Evolutionary conservation across 768 basidiomycete genomes (phyloP).

Genomic region (Serendipita sp.): DNA sequence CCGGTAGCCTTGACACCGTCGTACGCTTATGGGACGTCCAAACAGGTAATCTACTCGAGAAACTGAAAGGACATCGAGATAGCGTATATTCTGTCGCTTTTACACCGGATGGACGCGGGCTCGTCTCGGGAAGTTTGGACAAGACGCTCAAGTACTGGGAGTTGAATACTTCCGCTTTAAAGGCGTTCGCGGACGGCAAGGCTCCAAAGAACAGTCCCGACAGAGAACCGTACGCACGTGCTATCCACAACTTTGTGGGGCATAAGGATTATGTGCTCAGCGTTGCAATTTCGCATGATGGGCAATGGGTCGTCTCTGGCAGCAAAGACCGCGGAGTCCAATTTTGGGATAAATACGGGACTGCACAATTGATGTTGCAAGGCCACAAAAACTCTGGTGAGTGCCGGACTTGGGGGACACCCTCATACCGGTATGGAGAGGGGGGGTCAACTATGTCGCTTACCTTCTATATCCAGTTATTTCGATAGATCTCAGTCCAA

Average conservation of each 20-base stretch:
- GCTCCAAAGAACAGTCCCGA: constrained; percentile 21
- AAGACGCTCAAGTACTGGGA: constrained; percentile 84
- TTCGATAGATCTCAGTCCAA: constrained; percentile 50
- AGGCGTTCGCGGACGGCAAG: background rate
- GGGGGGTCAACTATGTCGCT: background rate
- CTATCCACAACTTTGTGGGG: constrained; percentile 74
- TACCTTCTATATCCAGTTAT: constrained; percentile 29
- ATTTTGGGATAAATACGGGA: constrained; percentile 69
- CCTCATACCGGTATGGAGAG: background rate
- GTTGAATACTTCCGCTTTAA: constrained; percentile 7
- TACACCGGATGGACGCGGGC: constrained; percentile 72
- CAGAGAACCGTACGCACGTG: constrained; percentile 16
- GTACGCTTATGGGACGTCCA: constrained; percentile 73
- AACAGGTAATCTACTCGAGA: constrained; percentile 51
- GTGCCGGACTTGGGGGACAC: constrained; percentile 12
- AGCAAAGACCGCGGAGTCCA: constrained; percentile 93
- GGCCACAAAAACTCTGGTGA: constrained; percentile 51
- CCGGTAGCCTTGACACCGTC: constrained; percentile 42
- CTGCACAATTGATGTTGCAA: constrained; percentile 87
- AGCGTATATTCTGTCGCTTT: constrained; percentile 82
- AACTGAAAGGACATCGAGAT: constrained; percentile 62
- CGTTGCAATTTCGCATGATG: constrained; percentile 76
- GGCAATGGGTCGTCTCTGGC: constrained; percentile 88
- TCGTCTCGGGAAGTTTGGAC: constrained; percentile 83
- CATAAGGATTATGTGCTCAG: constrained; percentile 77